phyloP scores from a whole-genome alignment of 116 monocot species.

The Thalassia testudinum region DNA sequence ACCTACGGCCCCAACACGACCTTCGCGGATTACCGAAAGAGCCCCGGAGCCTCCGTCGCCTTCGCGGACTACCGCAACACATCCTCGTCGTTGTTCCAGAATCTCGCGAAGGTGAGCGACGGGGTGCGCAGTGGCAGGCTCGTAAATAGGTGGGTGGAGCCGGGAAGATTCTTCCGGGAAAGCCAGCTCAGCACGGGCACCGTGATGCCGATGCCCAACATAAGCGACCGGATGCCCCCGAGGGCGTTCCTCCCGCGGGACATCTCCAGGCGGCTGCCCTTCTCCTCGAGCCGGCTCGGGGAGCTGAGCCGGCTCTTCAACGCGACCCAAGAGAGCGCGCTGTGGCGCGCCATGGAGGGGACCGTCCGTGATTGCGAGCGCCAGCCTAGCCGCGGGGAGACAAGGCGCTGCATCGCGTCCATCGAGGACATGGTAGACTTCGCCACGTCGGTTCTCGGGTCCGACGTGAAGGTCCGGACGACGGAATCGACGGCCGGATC shows the following conservation, averaged over 20 bases:
- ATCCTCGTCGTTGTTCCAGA: slow-evolving; percentile 4
- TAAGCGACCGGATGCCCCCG: slow-evolving; percentile 45
- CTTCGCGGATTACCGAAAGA: slow-evolving; percentile 16
- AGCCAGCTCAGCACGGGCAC: slow-evolving; percentile 24
- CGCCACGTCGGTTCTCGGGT: slow-evolving; percentile 38
- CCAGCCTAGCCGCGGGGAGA: slow-evolving; percentile 63
- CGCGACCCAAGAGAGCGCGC: slow-evolving; percentile 20
- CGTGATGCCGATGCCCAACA: slow-evolving; percentile 69
- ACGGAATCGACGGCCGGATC: slow-evolving; percentile 34
- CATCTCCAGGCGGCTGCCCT: slow-evolving; percentile 38
- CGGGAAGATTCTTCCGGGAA: slow-evolving; percentile 24
- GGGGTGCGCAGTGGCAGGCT: slow-evolving; percentile 4
- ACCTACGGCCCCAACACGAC: slow-evolving; percentile 16
- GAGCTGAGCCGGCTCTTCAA: slow-evolving; percentile 27
- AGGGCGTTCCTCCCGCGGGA: slow-evolving; percentile 54
- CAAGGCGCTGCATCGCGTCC: slow-evolving; percentile 65
- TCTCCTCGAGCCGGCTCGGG: slow-evolving; percentile 11
- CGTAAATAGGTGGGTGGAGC: slow-evolving; percentile 22
- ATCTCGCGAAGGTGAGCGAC: slow-evolving; percentile 3
- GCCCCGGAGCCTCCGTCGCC: slow-evolving; percentile 1
- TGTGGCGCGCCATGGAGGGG: slow-evolving; percentile 34
- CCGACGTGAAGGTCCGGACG: slow-evolving; percentile 29
- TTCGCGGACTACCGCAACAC: slow-evolving; percentile 10
- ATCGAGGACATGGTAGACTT: slow-evolving; percentile 79
- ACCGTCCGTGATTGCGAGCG: slow-evolving; percentile 63